A percentile compares a stretch with the other conserved stretches of the same genome.
Conservation (phyloP, 1,139 yeast genomes). For the Suhomyces yuchorum region DNA sequence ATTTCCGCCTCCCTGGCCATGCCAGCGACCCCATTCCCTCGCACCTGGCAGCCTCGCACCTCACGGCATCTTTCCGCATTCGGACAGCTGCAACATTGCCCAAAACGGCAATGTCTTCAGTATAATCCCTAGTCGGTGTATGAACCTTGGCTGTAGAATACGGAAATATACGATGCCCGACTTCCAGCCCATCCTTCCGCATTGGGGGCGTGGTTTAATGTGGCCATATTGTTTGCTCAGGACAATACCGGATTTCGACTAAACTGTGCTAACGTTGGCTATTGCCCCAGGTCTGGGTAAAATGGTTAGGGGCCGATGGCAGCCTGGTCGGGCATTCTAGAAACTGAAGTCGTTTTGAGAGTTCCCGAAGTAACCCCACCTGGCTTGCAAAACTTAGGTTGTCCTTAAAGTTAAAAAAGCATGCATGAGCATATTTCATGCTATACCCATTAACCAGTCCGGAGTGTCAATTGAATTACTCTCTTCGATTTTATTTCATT, state of each 20-base stretch:
- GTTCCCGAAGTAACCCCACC: neutral
- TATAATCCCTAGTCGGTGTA: neutral
- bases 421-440: too few relatives aligned
- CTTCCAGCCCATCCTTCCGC: neutral
- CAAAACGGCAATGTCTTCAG: conserved; percentile 1
- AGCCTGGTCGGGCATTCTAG: neutral
- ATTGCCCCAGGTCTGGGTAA: neutral
- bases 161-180: conserved; percentile 4
- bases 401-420: too few relatives aligned
- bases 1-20: too few relatives aligned
- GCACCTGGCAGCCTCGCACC: neutral
- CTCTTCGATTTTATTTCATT: too few relatives aligned
- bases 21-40: neutral
- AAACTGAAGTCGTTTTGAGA: neutral
- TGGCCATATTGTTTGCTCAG: neutral
- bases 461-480: too few relatives aligned
- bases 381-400: too few relatives aligned
- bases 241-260: neutral
- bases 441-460: too few relatives aligned
- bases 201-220: neutral
- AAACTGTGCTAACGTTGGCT: neutral
- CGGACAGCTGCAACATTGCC: conserved; percentile 6
- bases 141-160: conserved; percentile 6
- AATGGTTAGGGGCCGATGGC: neutral
- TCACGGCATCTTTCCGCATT: conserved; percentile 1